These are phyloP conservation scores for Waltergamsia citrina DNA, from an alignment of 2,329 filamentous ascomycete species.

Conservation along the genomic window DNA sequence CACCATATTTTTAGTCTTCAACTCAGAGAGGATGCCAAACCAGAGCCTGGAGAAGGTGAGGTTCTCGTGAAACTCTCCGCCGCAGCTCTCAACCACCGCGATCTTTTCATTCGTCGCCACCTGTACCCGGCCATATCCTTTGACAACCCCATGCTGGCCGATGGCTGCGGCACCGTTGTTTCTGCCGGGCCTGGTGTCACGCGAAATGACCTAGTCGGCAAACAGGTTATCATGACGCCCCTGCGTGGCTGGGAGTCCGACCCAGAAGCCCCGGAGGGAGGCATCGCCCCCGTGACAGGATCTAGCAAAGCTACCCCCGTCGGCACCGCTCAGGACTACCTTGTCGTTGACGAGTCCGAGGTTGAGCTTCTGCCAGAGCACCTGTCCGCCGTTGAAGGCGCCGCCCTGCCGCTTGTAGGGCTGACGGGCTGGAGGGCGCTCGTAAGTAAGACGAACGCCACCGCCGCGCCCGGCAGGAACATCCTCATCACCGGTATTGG, in stretches of 20 bases:
- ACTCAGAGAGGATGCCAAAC: constrained; percentile 51
- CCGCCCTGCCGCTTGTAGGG: constrained; percentile 76
- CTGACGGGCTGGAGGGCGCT: constrained; percentile 84
- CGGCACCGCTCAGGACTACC: constrained; percentile 68
- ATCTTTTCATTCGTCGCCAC: constrained; percentile 87
- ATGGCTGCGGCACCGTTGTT: constrained; percentile 70
- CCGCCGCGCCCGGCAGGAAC: constrained; percentile 56
- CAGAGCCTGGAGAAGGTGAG: constrained; percentile 54
- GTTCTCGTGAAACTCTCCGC: constrained; percentile 69
- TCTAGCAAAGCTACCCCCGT: constrained; percentile 50
- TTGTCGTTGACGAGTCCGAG: constrained; percentile 60
- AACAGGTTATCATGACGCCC: constrained; percentile 71
- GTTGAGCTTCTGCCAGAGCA: constrained; percentile 69
- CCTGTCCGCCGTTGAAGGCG: constrained; percentile 63
- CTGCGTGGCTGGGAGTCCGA: constrained; percentile 66
- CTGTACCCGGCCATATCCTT: constrained; percentile 84
- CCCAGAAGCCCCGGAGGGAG: constrained; percentile 63
- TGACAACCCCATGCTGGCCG: constrained; percentile 67
- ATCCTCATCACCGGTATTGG: constrained; percentile 86
- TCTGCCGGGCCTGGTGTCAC: constrained; percentile 42
- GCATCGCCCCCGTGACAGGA: constrained; percentile 52
- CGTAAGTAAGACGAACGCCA: constrained; percentile 62
- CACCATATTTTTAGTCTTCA: constrained; percentile 34
- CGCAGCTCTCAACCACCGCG: constrained; percentile 86
- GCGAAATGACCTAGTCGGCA: constrained; percentile 32